phyloP scores from a whole-genome alignment of 805 yeast genomes.

The Candida jianshihensis region DNA sequence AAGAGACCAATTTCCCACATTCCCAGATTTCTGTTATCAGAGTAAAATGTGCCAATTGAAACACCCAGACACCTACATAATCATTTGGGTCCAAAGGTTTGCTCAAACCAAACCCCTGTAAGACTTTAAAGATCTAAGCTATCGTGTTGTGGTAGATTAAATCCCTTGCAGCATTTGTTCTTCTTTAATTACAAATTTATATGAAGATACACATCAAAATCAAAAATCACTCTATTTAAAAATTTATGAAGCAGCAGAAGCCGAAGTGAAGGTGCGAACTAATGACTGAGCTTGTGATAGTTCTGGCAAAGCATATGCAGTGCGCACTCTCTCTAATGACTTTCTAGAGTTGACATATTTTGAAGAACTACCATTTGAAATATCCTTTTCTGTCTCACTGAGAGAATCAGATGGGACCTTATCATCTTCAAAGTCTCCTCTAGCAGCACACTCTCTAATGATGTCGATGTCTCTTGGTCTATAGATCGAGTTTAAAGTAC shows the following conservation, averaged over 20 bases:
- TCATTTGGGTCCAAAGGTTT: too few species aligned
- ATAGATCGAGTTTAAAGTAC: conserved; percentile 44
- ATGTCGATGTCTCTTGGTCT: conserved; percentile 67
- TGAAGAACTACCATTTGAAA: background rate
- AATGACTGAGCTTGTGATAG: background rate
- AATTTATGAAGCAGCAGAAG: background rate
- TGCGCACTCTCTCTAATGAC: background rate
- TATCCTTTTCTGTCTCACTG: background rate
- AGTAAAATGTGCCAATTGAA: too few species aligned
- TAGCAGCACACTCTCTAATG: conserved; percentile 59
- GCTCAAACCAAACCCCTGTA: too few species aligned
- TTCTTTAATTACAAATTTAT: too few species aligned
- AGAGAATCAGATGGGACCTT: background rate
- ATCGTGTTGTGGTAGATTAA: too few species aligned
- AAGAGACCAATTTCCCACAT: too few species aligned
- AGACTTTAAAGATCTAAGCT: too few species aligned
- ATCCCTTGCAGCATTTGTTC: too few species aligned
- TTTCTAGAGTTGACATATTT: background rate
- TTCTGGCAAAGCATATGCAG: background rate
- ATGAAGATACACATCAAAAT: too few species aligned
- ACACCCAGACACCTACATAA: too few species aligned
- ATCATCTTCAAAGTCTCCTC: conserved; percentile 50
- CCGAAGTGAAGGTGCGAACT: background rate
- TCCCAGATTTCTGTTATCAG: too few species aligned
- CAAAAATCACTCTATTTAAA: too few species aligned